Evolutionary conservation across 768 basidiomycete species (phyloP), one percentile per base, ranked within the genome.

Genomic region (Collybia sordida): DNA sequence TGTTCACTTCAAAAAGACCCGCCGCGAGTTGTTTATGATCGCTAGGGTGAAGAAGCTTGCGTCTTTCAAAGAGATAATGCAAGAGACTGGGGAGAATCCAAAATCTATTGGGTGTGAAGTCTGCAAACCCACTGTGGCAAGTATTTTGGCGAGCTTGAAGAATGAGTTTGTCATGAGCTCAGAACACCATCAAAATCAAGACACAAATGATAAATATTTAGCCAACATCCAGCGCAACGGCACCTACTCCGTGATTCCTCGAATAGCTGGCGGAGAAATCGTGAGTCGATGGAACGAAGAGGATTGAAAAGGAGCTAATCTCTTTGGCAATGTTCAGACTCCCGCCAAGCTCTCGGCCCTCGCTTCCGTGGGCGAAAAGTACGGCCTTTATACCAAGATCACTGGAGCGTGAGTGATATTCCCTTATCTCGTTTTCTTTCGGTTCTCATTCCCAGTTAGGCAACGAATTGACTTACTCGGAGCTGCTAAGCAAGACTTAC

Each of bases 191-290:
- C 74, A 82, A 52, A 82, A 85, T 45, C 86, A 88, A 61, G 86
- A 87, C 51, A 88, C 86, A 2, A 88, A 88, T 54, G 86, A 88
- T 57, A 74, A 73, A 47, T 87, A 76, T 64, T 63, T 89, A 46
- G 86, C 83, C 6, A 89, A 89, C 56, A 86, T 89, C 25, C 86
- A 89, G 57, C 74, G 86, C 19, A 79, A 84, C 50, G 84, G 83
- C 9, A 83, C 86, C 1, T 89, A 83, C 64, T 82, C 80, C 6
- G 85, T 90, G 48, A 74, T 90, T 18, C 88, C 88, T 23, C 78
- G 87, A 31, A 76, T 89, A 15, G 70, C 86, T 0, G 88, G 78
- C 2, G 88, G 88, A 25, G 88, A 89, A 66, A 77, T 73, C 40
- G 39, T 41, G 27, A 37, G 39, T 40, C 14, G 3, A 31, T 31